phyloP scores from a whole-genome alignment of 2,329 filamentous ascomycete genomes.

The Dactylellina drechsleri region DNA sequence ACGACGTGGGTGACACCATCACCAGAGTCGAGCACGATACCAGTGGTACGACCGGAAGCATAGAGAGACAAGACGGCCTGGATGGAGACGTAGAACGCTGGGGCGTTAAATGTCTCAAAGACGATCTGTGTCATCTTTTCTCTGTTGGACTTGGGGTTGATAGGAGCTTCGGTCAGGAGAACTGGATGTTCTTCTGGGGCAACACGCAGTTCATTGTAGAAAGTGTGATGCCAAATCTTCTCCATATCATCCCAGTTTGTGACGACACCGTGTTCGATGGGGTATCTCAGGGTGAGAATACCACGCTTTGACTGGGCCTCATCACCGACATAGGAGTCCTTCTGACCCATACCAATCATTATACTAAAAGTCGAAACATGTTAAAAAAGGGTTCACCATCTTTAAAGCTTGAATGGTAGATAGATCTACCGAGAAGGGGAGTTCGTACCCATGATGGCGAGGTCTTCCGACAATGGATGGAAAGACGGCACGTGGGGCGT shows the following conservation, averaged over 20 bases:
- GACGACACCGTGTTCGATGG: conserved; percentile 99
- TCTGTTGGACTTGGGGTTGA: conserved; percentile 99
- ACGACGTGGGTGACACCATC: conserved; percentile 99
- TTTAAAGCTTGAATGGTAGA: not conserved
- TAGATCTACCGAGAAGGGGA: conserved; percentile 53
- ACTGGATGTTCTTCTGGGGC: conserved; percentile 99
- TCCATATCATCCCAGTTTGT: conserved; percentile 99
- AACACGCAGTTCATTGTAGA: conserved; percentile 99
- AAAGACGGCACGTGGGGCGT: conserved; percentile 99
- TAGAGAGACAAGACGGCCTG: conserved; percentile 99
- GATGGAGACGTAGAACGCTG: conserved; percentile 99
- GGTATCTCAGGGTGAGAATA: conserved; percentile 99
- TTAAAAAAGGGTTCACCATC: conserved; percentile 55
- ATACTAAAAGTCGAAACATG: conserved; percentile 72
- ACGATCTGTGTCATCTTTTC: conserved; percentile 99
- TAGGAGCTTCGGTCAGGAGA: conserved; percentile 97
- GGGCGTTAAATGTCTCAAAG: conserved; percentile 99
- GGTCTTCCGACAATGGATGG: conserved; percentile 99
- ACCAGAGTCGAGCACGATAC: conserved; percentile 99
- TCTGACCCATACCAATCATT: conserved; percentile 99
- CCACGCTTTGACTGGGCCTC: conserved; percentile 99
- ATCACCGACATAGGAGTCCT: conserved; percentile 99
- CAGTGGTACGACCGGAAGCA: conserved; percentile 99
- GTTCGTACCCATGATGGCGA: conserved; percentile 97
- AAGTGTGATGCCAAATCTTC: conserved; percentile 99